phyloP scores from a whole-genome alignment of 129 eudicot species.

The Helichrysum umbraculigerum region DNA sequence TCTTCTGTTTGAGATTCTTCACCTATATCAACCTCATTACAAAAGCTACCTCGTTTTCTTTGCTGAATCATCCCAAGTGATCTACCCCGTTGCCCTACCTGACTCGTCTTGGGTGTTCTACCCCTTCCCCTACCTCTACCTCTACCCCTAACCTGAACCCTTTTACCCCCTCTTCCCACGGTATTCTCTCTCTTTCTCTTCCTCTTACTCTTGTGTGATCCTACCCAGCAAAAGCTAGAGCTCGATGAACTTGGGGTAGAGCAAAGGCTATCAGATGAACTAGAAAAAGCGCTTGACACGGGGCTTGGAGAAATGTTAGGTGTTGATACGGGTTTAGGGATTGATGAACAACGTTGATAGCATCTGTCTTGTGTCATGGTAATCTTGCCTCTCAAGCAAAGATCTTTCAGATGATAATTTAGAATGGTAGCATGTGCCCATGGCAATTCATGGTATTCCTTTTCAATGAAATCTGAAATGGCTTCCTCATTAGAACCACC shows the following conservation, averaged over 20 bases:
- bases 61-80: neutral
- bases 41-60: neutral
- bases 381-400: conserved; percentile 44
- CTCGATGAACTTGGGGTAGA: conserved; percentile 37
- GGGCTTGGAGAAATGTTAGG: conserved; percentile 15
- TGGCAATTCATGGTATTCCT: conserved; percentile 49
- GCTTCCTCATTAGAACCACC: conserved; percentile 55
- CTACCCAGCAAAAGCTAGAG: conserved; percentile 24
- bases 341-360: conserved; percentile 19
- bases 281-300: conserved; percentile 18
- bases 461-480: conserved; percentile 44
- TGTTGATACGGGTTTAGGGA: conserved; percentile 5
- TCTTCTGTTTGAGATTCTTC: conserved; percentile 17
- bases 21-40: neutral
- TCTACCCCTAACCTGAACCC: conserved; percentile 24
- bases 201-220: conserved; percentile 16
- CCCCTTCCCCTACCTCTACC: conserved; percentile 27
- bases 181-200: conserved; percentile 4
- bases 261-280: conserved; percentile 31
- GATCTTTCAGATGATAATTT: conserved; percentile 45
- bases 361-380: conserved; percentile 21
- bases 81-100: conserved; percentile 9
- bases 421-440: conserved; percentile 52
- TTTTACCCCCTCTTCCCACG: conserved; percentile 5
- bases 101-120: neutral